phyloP scores from a whole-genome alignment of 352 stramenopile species.

The Aphanomyces cochlioides region DNA sequence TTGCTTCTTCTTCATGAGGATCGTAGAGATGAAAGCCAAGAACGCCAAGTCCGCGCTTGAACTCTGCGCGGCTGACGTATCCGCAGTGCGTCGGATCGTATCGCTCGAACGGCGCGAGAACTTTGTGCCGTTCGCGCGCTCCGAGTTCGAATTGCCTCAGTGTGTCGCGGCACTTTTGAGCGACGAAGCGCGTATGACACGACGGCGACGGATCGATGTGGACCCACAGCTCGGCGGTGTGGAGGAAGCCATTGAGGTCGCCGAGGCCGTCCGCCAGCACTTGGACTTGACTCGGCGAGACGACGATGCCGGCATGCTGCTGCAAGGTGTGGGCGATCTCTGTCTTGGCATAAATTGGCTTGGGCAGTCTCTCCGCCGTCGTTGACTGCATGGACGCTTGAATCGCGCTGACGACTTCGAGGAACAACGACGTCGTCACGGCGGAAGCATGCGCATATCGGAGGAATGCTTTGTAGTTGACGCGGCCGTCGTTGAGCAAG shows the following conservation, averaged over 20 bases:
- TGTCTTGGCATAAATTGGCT: constrained; percentile 42
- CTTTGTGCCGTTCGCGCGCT: constrained; percentile 31
- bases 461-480: constrained; percentile 75
- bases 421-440: constrained; percentile 52
- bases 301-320: neutral
- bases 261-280: constrained; percentile 39
- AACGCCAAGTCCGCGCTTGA: constrained; percentile 55
- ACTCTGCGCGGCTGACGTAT: constrained; percentile 53
- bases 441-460: constrained; percentile 55
- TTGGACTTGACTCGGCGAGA: constrained; percentile 30
- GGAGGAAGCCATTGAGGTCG: constrained; percentile 9
- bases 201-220: constrained; percentile 56
- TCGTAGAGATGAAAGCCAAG: constrained; percentile 71
- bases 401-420: constrained; percentile 55
- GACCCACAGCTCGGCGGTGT: constrained; percentile 36
- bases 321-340: constrained; percentile 33
- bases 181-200: constrained; percentile 50
- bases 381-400: constrained; percentile 38
- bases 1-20: constrained; percentile 41
- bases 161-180: constrained; percentile 62
- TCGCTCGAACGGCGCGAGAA: constrained; percentile 44
- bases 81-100: constrained; percentile 49
- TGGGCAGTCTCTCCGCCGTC: constrained; percentile 18
- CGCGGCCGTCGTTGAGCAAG: constrained; percentile 49
- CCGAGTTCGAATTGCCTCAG: constrained; percentile 38